Conservation (phyloP, 805 yeast species). For the Blastobotrys parvus region DNA sequence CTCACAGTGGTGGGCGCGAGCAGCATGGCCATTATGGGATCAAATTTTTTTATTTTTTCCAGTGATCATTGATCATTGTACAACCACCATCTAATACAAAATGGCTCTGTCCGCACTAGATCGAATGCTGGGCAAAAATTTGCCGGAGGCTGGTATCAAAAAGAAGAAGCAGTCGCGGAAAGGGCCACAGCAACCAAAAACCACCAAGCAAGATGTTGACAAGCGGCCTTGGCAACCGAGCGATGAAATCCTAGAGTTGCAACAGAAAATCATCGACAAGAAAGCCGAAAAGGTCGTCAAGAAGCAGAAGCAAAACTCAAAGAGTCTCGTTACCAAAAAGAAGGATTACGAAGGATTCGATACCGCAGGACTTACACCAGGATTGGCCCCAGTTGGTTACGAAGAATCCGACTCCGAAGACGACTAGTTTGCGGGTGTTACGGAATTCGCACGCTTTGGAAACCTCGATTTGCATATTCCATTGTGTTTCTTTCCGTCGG, state of each 20-base stretch:
- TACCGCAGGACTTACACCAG: constrained; percentile 20
- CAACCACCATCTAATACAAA: too few species aligned
- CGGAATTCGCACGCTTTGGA: too few species aligned
- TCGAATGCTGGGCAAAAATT: neutral
- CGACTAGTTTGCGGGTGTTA: neutral
- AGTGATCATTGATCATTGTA: too few species aligned
- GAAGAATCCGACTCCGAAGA: constrained; percentile 17
- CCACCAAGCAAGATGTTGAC: constrained; percentile 1
- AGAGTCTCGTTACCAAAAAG: neutral
- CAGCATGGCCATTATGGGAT: too few species aligned
- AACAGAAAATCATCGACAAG: constrained; percentile 8
- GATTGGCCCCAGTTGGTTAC: constrained; percentile 23
- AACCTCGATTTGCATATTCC: too few species aligned
- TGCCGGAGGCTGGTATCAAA: neutral
- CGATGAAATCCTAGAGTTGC: constrained; percentile 10
- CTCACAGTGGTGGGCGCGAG: too few species aligned
- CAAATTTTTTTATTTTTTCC: too few species aligned
- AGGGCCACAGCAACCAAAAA: constrained; percentile 2
- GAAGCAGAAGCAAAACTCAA: neutral
- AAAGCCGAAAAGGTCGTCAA: constrained; percentile 1
- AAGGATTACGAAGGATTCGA: constrained; percentile 3
- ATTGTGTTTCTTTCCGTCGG: too few species aligned
- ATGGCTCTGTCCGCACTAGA: constrained; percentile 1
- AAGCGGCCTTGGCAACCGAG: constrained; percentile 7
- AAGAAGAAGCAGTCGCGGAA: constrained; percentile 9